These are phyloP conservation scores for Aspergillus leporis DNA, from an alignment of 495 filamentous ascomycete genomes.

Conservation along the genomic window DNA sequence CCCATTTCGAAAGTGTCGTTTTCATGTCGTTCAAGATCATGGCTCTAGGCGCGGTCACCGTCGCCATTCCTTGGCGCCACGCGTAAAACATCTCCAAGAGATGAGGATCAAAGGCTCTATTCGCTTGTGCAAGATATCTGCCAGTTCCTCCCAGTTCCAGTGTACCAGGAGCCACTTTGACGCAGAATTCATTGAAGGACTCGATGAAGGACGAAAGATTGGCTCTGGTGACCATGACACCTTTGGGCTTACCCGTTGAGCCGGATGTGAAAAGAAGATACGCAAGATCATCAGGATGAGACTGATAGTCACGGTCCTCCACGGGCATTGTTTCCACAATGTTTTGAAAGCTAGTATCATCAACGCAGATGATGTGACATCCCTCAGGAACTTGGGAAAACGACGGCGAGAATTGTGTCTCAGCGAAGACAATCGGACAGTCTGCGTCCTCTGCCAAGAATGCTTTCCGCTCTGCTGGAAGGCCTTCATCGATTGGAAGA, in stretches of 20 bases:
- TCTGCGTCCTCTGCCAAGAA: conserved; percentile 44
- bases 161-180: conserved; percentile 23
- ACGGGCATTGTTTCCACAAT: conserved; percentile 21
- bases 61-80: conserved; percentile 40
- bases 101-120: conserved; percentile 38
- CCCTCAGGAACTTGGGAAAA: conserved; percentile 26
- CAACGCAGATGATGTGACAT: conserved; percentile 30
- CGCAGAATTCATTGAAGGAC: conserved; percentile 34
- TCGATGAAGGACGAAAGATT: conserved; percentile 50
- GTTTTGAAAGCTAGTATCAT: conserved; percentile 32
- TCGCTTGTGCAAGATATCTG: conserved; percentile 37
- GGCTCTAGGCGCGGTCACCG: conserved; percentile 30
- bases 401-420: conserved; percentile 16
- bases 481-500: conserved; percentile 58
- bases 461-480: conserved; percentile 45
- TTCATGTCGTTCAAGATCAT: conserved; percentile 37
- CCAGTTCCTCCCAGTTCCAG: conserved; percentile 30
- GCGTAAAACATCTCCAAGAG: conserved; percentile 39
- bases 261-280: conserved; percentile 97
- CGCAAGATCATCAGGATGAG: conserved; percentile 81
- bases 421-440: conserved; percentile 34
- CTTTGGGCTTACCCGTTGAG: conserved; percentile 96
- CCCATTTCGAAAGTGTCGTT: conserved; percentile 52
- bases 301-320: conserved; percentile 22
- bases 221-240: conserved; percentile 68